Evolutionary conservation across 1,284 basidiomycete genomes (phyloP).

Genomic region (Crepidotus sp.): DNA sequence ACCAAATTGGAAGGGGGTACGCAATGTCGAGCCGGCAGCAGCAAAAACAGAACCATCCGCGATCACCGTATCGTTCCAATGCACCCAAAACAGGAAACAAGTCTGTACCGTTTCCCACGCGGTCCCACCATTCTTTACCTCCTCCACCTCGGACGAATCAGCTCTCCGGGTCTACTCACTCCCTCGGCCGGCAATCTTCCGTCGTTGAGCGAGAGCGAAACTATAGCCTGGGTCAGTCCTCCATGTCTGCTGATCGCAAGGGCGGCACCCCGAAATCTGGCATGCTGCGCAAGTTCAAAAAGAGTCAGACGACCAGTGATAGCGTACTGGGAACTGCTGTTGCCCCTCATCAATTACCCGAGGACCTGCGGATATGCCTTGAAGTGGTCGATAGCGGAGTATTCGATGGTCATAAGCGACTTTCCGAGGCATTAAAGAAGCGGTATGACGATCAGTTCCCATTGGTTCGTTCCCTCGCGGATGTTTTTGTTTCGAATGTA

Average conservation of each 20-base stretch:
- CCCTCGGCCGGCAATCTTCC: constrained; percentile 55
- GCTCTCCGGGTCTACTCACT: constrained; percentile 54
- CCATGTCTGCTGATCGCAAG: constrained; percentile 25
- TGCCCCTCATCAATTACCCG: constrained; percentile 71
- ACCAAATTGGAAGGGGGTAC: constrained; percentile 44
- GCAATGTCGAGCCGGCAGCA: constrained; percentile 29
- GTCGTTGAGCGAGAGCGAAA: constrained; percentile 43
- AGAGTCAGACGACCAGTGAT: constrained; percentile 46
- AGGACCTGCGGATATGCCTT: constrained; percentile 76
- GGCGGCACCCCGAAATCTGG: constrained; percentile 33
- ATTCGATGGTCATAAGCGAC: constrained; percentile 76
- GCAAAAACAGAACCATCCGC: constrained; percentile 57
- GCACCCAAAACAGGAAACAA: constrained; percentile 38
- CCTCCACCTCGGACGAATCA: constrained; percentile 50
- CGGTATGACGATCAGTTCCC: constrained; percentile 91
- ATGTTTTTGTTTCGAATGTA: constrained; percentile 89
- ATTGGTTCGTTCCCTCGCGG: constrained; percentile 81
- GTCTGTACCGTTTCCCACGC: constrained; percentile 63
- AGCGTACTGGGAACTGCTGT: constrained; percentile 44
- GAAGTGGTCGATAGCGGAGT: constrained; percentile 81
- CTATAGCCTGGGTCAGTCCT: constrained; percentile 34
- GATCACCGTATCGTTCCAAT: constrained; percentile 63
- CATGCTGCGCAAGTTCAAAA: constrained; percentile 60
- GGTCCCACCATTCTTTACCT: constrained; percentile 75
- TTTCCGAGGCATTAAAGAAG: constrained; percentile 75